phyloP scores from a whole-genome alignment of 495 filamentous ascomycete species.

The Staphylotrichum tortipilum region DNA sequence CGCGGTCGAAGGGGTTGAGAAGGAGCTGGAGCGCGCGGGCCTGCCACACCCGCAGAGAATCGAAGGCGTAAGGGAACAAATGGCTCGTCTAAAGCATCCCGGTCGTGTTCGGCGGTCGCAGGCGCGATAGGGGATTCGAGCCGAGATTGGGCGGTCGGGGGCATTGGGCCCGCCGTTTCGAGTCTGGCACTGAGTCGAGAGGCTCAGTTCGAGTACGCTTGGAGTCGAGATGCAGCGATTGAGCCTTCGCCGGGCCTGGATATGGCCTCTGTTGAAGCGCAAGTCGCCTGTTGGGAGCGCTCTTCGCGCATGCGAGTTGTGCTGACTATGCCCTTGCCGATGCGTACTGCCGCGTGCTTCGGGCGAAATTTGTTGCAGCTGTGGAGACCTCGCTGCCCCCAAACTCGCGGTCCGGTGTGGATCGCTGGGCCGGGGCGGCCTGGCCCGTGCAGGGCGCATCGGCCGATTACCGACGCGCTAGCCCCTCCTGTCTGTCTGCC shows the following conservation, averaged over 20 bases:
- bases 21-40: neutral
- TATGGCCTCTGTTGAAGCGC: too few species aligned
- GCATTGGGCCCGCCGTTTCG: neutral
- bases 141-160: neutral
- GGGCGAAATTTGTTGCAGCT: slow-evolving; percentile 11
- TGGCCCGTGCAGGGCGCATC: neutral
- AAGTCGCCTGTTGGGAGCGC: too few species aligned
- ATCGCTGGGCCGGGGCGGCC: slow-evolving; percentile 4
- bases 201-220: neutral
- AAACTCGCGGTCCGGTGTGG: slow-evolving; percentile 4
- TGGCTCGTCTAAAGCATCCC: slow-evolving; percentile 9
- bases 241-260: too few species aligned
- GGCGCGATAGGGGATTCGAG: slow-evolving; percentile 1
- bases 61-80: neutral
- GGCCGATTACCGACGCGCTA: slow-evolving; percentile 4
- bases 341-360: neutral
- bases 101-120: slow-evolving; percentile 3
- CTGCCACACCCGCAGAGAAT: slow-evolving; percentile 2
- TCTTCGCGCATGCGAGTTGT: too few species aligned
- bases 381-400: slow-evolving; percentile 4
- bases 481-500: neutral
- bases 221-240: neutral
- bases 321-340: slow-evolving; percentile 14
- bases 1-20: neutral
- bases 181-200: neutral